Percentiles rank a stretch among this genome's conserved stretches.
These are phyloP conservation scores for Psilocybe tampanensis DNA, from an alignment of 768 basidiomycete species.

Conservation along the genomic window DNA sequence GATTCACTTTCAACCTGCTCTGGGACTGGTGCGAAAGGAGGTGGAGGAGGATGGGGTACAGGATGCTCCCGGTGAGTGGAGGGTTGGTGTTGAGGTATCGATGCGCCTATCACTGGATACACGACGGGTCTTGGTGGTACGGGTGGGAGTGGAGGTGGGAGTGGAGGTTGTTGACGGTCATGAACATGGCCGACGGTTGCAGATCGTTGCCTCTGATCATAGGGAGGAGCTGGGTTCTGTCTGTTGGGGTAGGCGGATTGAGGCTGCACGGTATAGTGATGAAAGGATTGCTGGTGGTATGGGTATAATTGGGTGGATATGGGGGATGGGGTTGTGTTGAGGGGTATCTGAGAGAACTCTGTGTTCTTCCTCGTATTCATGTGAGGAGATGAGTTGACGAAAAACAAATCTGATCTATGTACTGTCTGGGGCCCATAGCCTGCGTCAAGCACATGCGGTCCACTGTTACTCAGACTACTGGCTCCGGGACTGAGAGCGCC, in stretches of 20 bases:
- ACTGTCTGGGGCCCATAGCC: slow-evolving; percentile 32
- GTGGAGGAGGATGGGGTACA: slow-evolving; percentile 11
- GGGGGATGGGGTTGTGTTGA: slow-evolving; percentile 7
- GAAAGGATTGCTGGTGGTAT: slow-evolving; percentile 31
- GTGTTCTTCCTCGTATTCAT: slow-evolving; percentile 15
- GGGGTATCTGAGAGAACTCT: slow-evolving; percentile 1
- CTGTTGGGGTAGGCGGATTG: slow-evolving; percentile 17
- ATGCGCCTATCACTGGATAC: slow-evolving; percentile 15
- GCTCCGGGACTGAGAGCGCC: slow-evolving; percentile 8
- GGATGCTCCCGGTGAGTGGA: neutral
- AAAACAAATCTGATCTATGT: slow-evolving; percentile 34
- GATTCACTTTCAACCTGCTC: slow-evolving; percentile 8
- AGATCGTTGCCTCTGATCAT: slow-evolving; percentile 10
- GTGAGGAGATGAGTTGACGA: slow-evolving; percentile 20
- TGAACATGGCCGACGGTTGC: slow-evolving; percentile 9
- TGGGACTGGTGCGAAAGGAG: slow-evolving; percentile 9
- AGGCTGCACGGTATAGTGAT: slow-evolving; percentile 29
- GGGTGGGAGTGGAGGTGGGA: slow-evolving; percentile 6
- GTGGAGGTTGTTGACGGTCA: slow-evolving; percentile 7
- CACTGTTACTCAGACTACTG: slow-evolving; percentile 10
- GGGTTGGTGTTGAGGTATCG: slow-evolving; percentile 16
- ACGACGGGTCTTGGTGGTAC: slow-evolving; percentile 23
- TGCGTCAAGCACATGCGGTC: slow-evolving; percentile 27
- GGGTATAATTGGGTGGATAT: slow-evolving; percentile 33
- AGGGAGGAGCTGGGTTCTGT: slow-evolving; percentile 16